phyloP scores from a whole-genome alignment of 2,329 filamentous ascomycete genomes.

The Elsinoe perseae region DNA sequence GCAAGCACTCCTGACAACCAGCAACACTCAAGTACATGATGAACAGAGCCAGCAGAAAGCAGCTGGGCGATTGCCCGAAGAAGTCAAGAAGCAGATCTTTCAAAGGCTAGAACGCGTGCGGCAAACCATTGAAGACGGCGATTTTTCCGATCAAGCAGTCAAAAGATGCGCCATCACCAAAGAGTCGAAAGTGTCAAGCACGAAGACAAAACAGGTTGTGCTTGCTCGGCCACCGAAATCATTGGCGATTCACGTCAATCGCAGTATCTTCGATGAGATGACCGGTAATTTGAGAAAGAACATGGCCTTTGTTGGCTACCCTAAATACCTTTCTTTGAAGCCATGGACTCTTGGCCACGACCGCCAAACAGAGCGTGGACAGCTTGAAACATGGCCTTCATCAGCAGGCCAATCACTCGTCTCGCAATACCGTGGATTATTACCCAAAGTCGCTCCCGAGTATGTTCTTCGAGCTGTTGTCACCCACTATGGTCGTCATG shows the following conservation, averaged over 20 bases:
- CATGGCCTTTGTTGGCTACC: conserved; percentile 68
- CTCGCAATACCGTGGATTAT: conserved; percentile 29
- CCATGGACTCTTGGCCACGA: conserved; percentile 73
- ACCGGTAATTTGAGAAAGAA: conserved; percentile 81
- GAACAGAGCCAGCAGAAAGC: conserved; percentile 7
- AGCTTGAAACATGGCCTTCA: conserved; percentile 60
- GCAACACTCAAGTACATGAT: not conserved
- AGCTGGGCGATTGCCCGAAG: conserved; percentile 33
- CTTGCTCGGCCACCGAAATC: conserved; percentile 74
- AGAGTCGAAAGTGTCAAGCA: conserved; percentile 63
- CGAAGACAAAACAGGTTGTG: conserved; percentile 83
- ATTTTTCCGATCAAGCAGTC: conserved; percentile 57
- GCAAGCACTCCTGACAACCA: conserved; percentile 35
- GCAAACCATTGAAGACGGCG: conserved; percentile 65
- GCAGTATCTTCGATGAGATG: conserved; percentile 79
- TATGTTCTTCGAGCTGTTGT: conserved; percentile 79
- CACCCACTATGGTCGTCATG: conserved; percentile 82
- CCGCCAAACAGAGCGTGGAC: conserved; percentile 23
- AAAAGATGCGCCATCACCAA: conserved; percentile 43
- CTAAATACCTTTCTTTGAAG: conserved; percentile 63
- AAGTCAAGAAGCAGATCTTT: conserved; percentile 36
- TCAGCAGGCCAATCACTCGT: conserved; percentile 69
- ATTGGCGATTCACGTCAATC: conserved; percentile 79
- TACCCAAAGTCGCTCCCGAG: conserved; percentile 18
- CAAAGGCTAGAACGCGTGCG: conserved; percentile 59